Conservation (phyloP, 352 stramenopile genomes). For the Globisporangium nagaii region DNA sequence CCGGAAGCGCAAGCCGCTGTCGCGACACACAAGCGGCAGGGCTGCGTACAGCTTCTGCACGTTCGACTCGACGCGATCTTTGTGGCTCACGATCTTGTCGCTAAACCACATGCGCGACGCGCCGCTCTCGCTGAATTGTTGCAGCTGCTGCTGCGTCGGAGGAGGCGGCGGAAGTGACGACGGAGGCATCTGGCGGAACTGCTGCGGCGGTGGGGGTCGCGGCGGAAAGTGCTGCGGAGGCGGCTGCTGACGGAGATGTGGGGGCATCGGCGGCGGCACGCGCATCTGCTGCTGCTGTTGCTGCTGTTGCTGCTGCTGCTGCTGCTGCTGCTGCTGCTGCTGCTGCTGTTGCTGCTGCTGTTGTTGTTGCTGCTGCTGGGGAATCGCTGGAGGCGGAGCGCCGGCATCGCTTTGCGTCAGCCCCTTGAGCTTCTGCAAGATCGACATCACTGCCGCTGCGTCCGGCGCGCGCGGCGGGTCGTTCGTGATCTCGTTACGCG, state of each 20-base stretch:
- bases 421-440: conserved; percentile 78
- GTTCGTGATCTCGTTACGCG: conserved; percentile 47
- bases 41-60: conserved; percentile 83
- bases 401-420: conserved; percentile 24
- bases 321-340: conserved; percentile 7
- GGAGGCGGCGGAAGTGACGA: conserved; percentile 1
- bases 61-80: conserved; percentile 81
- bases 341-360: conserved; percentile 12
- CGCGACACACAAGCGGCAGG: conserved; percentile 71
- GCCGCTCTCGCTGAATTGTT: conserved; percentile 26
- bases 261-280: neutral
- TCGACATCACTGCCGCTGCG: conserved; percentile 77
- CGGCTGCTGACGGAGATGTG: too few relatives aligned
- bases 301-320: conserved; percentile 10
- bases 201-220: conserved; percentile 1
- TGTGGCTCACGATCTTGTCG: conserved; percentile 76
- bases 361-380: conserved; percentile 11
- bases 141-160: neutral
- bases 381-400: neutral
- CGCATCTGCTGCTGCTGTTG: conserved; percentile 7
- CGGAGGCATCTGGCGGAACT: conserved; percentile 4
- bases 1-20: conserved; percentile 76
- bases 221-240: neutral
- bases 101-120: conserved; percentile 83
- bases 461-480: conserved; percentile 48